Evolutionary conservation across 345 rosid species (phyloP).

Genomic region (Eucalyptus marginata): DNA sequence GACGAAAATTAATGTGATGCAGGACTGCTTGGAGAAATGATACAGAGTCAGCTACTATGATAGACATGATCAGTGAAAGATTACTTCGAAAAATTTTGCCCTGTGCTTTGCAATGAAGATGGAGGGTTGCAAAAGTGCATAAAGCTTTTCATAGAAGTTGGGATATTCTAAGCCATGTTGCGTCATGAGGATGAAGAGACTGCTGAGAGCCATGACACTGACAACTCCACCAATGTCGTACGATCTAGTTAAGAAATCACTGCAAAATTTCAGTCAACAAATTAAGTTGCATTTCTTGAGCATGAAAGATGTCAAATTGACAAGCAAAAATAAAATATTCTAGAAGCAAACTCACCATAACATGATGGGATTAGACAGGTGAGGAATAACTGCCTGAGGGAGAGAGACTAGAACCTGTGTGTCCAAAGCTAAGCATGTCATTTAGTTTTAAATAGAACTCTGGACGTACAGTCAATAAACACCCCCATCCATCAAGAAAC

Average conservation of each 20-base stretch:
- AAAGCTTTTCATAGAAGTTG: slow-evolving; percentile 78
- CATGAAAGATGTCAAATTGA: not conserved
- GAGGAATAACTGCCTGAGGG: slow-evolving; percentile 70
- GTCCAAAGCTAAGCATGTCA: not conserved
- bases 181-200: slow-evolving; percentile 89
- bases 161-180: slow-evolving; percentile 85
- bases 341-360: slow-evolving; percentile 37
- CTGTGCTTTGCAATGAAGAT: slow-evolving; percentile 85
- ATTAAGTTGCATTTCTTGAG: not conserved
- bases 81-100: slow-evolving; percentile 87
- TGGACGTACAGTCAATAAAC: not conserved
- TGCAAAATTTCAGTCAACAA: slow-evolving; percentile 15
- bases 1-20: not conserved
- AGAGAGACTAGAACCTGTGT: slow-evolving; percentile 68
- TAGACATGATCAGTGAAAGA: not conserved
- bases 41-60: not conserved
- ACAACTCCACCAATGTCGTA: slow-evolving; percentile 95
- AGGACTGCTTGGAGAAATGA: not conserved
- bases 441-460: not conserved
- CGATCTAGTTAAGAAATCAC: slow-evolving; percentile 88
- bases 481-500: not conserved
- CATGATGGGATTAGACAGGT: slow-evolving; percentile 65
- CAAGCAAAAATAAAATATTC: not conserved
- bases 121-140: slow-evolving; percentile 67
- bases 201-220: slow-evolving; percentile 92